Evolutionary conservation across 2,329 filamentous ascomycete species (phyloP).

Genomic region (Cladosporium halotolerans): DNA sequence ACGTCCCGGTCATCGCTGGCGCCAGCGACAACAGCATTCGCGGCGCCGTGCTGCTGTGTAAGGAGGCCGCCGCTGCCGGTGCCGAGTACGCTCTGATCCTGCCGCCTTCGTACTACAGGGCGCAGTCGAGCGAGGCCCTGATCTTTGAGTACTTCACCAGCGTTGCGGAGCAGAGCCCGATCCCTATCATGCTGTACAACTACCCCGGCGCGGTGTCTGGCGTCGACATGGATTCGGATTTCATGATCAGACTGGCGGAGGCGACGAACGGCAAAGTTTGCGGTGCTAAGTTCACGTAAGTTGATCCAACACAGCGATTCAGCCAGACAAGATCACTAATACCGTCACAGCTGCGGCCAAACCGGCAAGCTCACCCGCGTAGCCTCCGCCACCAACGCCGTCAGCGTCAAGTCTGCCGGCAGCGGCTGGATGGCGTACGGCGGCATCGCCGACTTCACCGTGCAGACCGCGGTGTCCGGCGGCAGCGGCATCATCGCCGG

Average conservation of each 20-base stretch:
- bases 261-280: constrained; percentile 68
- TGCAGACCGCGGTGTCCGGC: constrained; percentile 72
- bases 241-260: constrained; percentile 70
- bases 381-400: constrained; percentile 63
- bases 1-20: constrained; percentile 75
- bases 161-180: constrained; percentile 67
- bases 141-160: constrained; percentile 67
- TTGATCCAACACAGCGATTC: neutral
- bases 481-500: constrained; percentile 82
- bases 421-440: constrained; percentile 74
- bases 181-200: constrained; percentile 84
- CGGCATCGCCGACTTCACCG: constrained; percentile 80
- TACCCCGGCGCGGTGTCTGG: constrained; percentile 82
- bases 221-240: constrained; percentile 83
- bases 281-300: constrained; percentile 83
- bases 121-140: constrained; percentile 66
- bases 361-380: constrained; percentile 84
- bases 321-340: neutral
- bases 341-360: constrained; percentile 50
- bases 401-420: constrained; percentile 50
- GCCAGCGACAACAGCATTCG: constrained; percentile 75
- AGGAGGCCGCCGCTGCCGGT: constrained; percentile 60
- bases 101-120: constrained; percentile 76
- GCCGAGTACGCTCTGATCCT: constrained; percentile 76
- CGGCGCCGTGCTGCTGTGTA: constrained; percentile 70